These are phyloP conservation scores for Penicillium thymicola DNA, from an alignment of 2,329 filamentous ascomycete species.

Conservation along the genomic window DNA sequence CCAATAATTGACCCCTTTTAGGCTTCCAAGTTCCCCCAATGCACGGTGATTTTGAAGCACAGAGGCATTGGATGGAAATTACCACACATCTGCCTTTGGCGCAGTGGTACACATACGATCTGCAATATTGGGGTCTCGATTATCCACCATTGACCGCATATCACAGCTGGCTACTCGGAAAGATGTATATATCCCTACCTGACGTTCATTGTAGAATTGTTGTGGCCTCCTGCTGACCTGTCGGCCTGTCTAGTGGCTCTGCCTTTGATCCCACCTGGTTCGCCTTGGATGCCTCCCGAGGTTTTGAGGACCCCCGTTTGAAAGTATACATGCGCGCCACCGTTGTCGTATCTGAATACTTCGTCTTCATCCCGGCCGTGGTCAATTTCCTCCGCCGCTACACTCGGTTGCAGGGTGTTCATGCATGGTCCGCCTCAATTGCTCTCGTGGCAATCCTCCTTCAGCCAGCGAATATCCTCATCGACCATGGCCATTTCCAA, in stretches of 20 bases:
- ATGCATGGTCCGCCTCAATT: conserved; percentile 77
- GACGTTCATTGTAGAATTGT: background rate
- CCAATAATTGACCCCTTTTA: conserved; percentile 33
- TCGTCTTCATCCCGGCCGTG: conserved; percentile 80
- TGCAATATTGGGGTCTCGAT: conserved; percentile 96
- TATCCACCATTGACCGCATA: conserved; percentile 97
- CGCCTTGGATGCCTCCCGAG: conserved; percentile 75
- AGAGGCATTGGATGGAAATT: conserved; percentile 98
- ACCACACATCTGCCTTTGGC: conserved; percentile 84
- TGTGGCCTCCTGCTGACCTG: background rate
- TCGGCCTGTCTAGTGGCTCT: conserved; percentile 55
- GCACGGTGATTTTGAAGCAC: conserved; percentile 96
- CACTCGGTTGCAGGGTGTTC: conserved; percentile 70
- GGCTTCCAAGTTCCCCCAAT: conserved; percentile 80
- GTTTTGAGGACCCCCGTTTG: conserved; percentile 70
- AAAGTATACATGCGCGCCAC: conserved; percentile 97
- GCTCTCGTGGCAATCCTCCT: conserved; percentile 86
- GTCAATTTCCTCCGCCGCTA: conserved; percentile 83
- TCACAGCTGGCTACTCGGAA: conserved; percentile 93
- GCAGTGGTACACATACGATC: conserved; percentile 96
- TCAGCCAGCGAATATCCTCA: conserved; percentile 84
- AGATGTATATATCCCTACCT: conserved; percentile 55
- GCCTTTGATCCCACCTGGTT: conserved; percentile 84
- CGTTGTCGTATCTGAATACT: conserved; percentile 84
- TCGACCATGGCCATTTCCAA: conserved; percentile 95